Base-by-base conservation (phyloP, 2,329 filamentous ascomycete genomes). In the Chlorencoelia australis region DNA sequence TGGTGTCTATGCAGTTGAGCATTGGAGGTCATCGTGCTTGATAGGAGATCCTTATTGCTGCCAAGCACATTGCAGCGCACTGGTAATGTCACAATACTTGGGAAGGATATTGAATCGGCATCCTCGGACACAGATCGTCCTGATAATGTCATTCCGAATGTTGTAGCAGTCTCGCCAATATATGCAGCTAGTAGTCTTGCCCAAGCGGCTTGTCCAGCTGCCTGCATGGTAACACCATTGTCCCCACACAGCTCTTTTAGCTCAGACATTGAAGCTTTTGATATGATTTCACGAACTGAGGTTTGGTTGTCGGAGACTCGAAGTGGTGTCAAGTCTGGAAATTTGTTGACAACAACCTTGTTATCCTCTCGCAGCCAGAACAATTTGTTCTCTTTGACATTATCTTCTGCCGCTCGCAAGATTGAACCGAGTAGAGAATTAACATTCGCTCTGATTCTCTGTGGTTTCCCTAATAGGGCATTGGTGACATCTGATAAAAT, bases 11-110 rank as follows among this genome's bases (percentile, higher is more conserved):
- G 71, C 1, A 87, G 60, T 4, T 65, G 60, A 0, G 71, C 67
- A 50, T 82, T 88, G 31, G 73, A 73, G 0, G 64, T 57, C 65
- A 87, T 77, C 59, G 87, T 79, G 10, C 65, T 59, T 4, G 67
- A 48, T 3, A 93, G 54, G 7, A 88, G 57, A 1, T 71, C 63
- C 2, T 50, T 46, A 40, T 82, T 80, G 0, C 67, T 71, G 0
- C 65, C 53, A 2, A 55, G 53, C 13, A 81, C 67, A 15, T 64
- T 56, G n/a, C 73, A 72, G 8, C 79, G 57, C 1, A 91, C 68
- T 0, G 89, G 89, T 2, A 94, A 58, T 0, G 87, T 94, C 1
- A 80, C 79, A 37, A 95, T 75, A 53, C 82, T 89, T 1, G 89
- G 88, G 34, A 95, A 83, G 0, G 74, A 67, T 4, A 72, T 69